These are phyloP conservation scores for Syncephalastrum contaminatum DNA, from an alignment of 371 early-diverging fungal species.

Conservation along the genomic window DNA sequence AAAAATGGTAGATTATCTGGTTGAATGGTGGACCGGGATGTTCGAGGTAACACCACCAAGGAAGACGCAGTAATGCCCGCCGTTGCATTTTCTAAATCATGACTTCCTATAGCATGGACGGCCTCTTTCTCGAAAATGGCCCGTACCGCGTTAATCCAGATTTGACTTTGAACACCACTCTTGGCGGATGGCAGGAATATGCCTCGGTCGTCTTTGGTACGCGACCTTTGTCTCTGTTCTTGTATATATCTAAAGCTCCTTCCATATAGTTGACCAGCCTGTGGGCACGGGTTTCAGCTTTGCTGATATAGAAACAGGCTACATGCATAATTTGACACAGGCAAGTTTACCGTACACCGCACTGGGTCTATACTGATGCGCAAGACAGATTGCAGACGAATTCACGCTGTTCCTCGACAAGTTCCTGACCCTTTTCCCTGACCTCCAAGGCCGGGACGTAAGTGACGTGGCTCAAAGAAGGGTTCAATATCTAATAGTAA, in stretches of 20 bases:
- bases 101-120: conserved; percentile 68
- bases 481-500: too few relatives aligned
- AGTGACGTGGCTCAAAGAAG: neutral
- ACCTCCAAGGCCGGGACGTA: conserved; percentile 52
- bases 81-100: too few relatives aligned
- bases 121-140: conserved; percentile 85
- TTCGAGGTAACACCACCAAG: conserved; percentile 27
- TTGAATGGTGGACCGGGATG: conserved; percentile 78
- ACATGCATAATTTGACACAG: conserved; percentile 39
- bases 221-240: neutral
- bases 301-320: conserved; percentile 32
- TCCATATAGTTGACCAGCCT: conserved; percentile 78
- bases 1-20: conserved; percentile 71
- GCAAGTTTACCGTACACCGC: conserved; percentile 19
- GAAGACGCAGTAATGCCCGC: conserved; percentile 6
- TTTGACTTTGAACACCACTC: conserved; percentile 46
- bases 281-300: conserved; percentile 83
- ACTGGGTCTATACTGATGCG: neutral
- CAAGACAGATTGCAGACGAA: conserved; percentile 43
- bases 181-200: conserved; percentile 72
- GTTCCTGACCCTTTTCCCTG: conserved; percentile 64
- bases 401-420: conserved; percentile 66
- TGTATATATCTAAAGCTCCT: neutral
- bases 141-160: conserved; percentile 61
- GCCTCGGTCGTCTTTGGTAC: conserved; percentile 72